Evolutionary conservation across 495 filamentous ascomycete genomes (phyloP).

Genomic region (Gamarada debralockiae): DNA sequence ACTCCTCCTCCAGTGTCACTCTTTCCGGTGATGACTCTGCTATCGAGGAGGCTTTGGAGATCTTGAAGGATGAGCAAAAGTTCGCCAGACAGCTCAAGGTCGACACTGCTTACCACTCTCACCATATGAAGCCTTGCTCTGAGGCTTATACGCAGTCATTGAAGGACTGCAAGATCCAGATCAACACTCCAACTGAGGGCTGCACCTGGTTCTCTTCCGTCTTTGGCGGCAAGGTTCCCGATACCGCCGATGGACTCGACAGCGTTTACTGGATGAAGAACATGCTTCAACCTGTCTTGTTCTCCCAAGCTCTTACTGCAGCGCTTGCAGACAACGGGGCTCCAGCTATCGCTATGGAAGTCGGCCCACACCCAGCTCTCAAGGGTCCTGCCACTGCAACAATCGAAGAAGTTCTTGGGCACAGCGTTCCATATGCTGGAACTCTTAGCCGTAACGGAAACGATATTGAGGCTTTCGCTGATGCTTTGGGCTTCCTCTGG

Average conservation of each 20-base stretch:
- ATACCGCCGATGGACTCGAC: not conserved
- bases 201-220: constrained; percentile 1
- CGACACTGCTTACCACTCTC: constrained; percentile 59
- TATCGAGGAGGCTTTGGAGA: constrained; percentile 15
- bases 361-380: constrained; percentile 51
- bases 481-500: constrained; percentile 33
- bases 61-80: constrained; percentile 41
- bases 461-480: constrained; percentile 28
- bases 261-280: constrained; percentile 56
- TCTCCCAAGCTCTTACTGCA: constrained; percentile 42
- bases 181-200: not conserved
- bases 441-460: constrained; percentile 19
- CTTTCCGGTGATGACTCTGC: constrained; percentile 39
- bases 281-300: constrained; percentile 53
- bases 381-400: constrained; percentile 33
- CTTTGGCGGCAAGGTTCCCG: not conserved
- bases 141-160: constrained; percentile 36
- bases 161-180: constrained; percentile 26
- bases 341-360: constrained; percentile 33
- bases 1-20: constrained; percentile 43
- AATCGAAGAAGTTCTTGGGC: constrained; percentile 14
- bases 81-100: constrained; percentile 40
- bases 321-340: constrained; percentile 11
- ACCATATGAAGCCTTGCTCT: constrained; percentile 46
- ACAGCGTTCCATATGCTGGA: constrained; percentile 25